These are phyloP conservation scores for Colletotrichum orbiculare DNA, from an alignment of 2,329 filamentous ascomycete genomes.

Conservation along the genomic window DNA sequence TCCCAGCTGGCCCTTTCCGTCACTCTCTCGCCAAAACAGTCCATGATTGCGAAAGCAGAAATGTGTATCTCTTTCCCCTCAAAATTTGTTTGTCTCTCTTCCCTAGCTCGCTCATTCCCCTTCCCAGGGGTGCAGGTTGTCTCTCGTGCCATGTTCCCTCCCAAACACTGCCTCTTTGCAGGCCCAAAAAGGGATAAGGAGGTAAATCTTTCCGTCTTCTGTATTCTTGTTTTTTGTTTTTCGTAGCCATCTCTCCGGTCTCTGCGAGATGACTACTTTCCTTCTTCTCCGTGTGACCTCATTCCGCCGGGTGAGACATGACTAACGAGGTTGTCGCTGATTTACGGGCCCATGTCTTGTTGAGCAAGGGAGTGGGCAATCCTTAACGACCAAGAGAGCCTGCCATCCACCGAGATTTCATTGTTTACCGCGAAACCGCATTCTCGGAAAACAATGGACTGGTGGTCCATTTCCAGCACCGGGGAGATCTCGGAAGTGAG, in stretches of 20 bases:
- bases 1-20: too few species aligned
- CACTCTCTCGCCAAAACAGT: slow-evolving; percentile 5
- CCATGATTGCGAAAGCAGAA: slow-evolving; percentile 28
- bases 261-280: background rate
- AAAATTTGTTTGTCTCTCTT: slow-evolving; percentile 11
- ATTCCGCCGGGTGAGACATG: slow-evolving; percentile 26
- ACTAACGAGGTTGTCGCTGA: background rate
- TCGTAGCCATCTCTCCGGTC: background rate
- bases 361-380: slow-evolving; percentile 9
- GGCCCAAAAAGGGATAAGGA: background rate
- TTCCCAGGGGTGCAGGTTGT: too few species aligned
- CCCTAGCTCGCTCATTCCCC: slow-evolving; percentile 25
- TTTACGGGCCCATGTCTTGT: slow-evolving; percentile 1
- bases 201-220: background rate
- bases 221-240: slow-evolving; percentile 7
- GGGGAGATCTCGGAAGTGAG: background rate
- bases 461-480: background rate
- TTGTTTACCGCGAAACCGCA: background rate
- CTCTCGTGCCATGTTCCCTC: too few species aligned
- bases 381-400: too few species aligned
- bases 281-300: slow-evolving; percentile 7
- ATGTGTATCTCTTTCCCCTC: slow-evolving; percentile 2
- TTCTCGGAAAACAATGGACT: slow-evolving; percentile 1
- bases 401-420: background rate
- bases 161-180: too few species aligned